A percentile compares a stretch with the other conserved stretches of the same genome.
Evolutionary conservation across 139 green algal species (phyloP).

Genomic region (Chlorella sp.): DNA sequence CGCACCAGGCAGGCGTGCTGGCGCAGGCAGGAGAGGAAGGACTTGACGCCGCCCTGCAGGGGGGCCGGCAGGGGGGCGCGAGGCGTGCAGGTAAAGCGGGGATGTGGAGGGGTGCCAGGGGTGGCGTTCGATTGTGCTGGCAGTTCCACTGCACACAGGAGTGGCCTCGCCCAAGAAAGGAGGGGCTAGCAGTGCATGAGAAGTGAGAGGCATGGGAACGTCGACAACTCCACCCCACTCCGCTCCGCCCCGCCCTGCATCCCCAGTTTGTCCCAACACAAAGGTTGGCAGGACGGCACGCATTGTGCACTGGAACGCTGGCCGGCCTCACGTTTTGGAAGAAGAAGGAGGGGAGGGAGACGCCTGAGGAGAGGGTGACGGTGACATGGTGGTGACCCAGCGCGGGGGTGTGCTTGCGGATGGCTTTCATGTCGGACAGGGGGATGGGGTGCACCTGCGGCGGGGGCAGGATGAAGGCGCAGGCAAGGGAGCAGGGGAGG

Average conservation of each 20-base stretch:
- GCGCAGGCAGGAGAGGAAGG: slow-evolving; percentile 51
- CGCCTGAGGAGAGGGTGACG: slow-evolving; percentile 73
- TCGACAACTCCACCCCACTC: not conserved
- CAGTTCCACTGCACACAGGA: not conserved
- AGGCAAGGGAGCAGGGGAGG: too few relatives aligned
- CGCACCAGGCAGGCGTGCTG: slow-evolving; percentile 70
- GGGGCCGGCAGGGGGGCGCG: not conserved
- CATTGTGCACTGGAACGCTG: not conserved
- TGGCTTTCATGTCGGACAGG: slow-evolving; percentile 82
- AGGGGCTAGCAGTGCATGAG: too few relatives aligned
- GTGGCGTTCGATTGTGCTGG: not conserved
- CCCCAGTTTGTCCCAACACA: not conserved
- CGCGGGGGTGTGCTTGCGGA: slow-evolving; percentile 71
- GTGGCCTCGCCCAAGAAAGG: too few relatives aligned
- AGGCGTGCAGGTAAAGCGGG: not conserved
- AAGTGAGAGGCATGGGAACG: too few relatives aligned
- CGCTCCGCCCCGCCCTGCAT: too few relatives aligned
- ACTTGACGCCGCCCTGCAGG: slow-evolving; percentile 54
- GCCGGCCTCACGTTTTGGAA: slow-evolving; percentile 73
- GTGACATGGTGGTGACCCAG: slow-evolving; percentile 76
- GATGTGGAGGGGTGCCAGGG: not conserved
- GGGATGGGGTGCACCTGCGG: slow-evolving; percentile 79
- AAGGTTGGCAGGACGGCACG: not conserved
- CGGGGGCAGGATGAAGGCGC: slow-evolving; percentile 78
- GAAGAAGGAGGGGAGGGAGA: slow-evolving; percentile 84